Base-by-base conservation (phyloP, 1,139 yeast species). In the Citeromyces hawaiiensis region DNA sequence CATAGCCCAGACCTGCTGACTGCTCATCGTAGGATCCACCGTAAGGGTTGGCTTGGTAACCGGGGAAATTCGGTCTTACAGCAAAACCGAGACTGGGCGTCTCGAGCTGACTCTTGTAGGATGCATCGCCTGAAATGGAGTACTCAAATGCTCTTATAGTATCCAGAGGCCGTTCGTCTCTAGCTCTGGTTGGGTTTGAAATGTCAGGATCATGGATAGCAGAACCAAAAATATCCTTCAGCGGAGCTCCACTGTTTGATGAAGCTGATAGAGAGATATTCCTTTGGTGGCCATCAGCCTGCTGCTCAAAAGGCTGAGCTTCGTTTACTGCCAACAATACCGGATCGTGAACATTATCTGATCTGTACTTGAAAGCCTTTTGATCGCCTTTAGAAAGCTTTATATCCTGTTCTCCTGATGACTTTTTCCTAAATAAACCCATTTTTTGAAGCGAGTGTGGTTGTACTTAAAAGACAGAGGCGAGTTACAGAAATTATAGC, bases 101-200 rank as follows among this genome's bases (percentile, higher is more conserved):
- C 59, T 88, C 96, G 55, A 86, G 69, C 52, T 83, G 87, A 44
- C 83, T 91, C 41, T 79, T 72, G 63, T 82, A 80, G 21, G 72
- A 59, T 42, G 70, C 64, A 57, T 88, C 96, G 36, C 96, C 96
- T 4, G 95, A 82, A 46, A 91, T 85, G 29, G 96, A 79, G 55
- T 81, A 91, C 63, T 91, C 97, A 60, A 91, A 91, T 4, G 83
- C 72, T 47, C 96, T 68, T 51, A 91, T 87, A 2, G 98, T 91
- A 59, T 93, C 98, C 54, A 91, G 63, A 3, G 98, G 98, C 49
- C 98, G 75, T 63, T 91, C 98, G 58, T 87, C 87, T 56, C 97
- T 72, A 14, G 83, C 62, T 53, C 98, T 72, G 11, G 96, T 80
- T 16, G 98, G 98, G 56, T 91, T 91, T 21, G 94, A 83, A 50